phyloP scores from a whole-genome alignment of 805 yeast genomes.

The Candida gorgasii region DNA sequence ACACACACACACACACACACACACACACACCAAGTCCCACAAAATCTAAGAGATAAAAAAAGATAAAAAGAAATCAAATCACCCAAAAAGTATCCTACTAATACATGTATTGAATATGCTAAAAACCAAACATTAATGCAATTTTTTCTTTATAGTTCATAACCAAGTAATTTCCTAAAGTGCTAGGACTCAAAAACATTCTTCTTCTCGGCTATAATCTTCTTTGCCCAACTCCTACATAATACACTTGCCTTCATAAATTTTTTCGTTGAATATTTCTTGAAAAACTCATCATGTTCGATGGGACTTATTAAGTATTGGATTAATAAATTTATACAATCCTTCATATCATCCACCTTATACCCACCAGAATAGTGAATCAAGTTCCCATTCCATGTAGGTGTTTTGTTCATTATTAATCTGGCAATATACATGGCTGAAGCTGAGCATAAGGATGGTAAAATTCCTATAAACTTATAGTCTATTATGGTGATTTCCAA shows the following conservation, averaged over 20 bases:
- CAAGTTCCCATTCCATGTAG: slow-evolving; percentile 81
- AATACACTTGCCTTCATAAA: slow-evolving; percentile 82
- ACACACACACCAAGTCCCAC: not conserved
- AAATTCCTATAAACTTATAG: slow-evolving; percentile 66
- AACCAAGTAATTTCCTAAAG: too few species aligned
- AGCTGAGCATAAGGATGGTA: slow-evolving; percentile 82
- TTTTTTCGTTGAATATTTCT: slow-evolving; percentile 86
- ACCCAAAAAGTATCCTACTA: not conserved
- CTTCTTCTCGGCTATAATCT: slow-evolving; percentile 49
- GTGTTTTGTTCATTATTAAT: slow-evolving; percentile 62
- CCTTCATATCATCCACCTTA: slow-evolving; percentile 67
- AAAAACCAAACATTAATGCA: slow-evolving; percentile 10
- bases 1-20: not conserved
- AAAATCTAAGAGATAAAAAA: not conserved
- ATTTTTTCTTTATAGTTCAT: not conserved
- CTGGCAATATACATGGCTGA: slow-evolving; percentile 85
- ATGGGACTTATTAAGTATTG: slow-evolving; percentile 79
- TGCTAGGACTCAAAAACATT: slow-evolving; percentile 37
- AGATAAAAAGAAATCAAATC: too few species aligned
- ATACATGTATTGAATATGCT: slow-evolving; percentile 12
- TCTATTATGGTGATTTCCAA: slow-evolving; percentile 78
- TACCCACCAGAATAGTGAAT: slow-evolving; percentile 93
- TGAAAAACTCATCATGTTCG: slow-evolving; percentile 88
- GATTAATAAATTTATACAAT: slow-evolving; percentile 71
- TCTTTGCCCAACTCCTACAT: slow-evolving; percentile 82